Percentiles rank a stretch among this genome's conserved stretches.
Conservation (phyloP, 2,329 filamentous ascomycete genomes). For the Allantophomopsis cytisporea region DNA sequence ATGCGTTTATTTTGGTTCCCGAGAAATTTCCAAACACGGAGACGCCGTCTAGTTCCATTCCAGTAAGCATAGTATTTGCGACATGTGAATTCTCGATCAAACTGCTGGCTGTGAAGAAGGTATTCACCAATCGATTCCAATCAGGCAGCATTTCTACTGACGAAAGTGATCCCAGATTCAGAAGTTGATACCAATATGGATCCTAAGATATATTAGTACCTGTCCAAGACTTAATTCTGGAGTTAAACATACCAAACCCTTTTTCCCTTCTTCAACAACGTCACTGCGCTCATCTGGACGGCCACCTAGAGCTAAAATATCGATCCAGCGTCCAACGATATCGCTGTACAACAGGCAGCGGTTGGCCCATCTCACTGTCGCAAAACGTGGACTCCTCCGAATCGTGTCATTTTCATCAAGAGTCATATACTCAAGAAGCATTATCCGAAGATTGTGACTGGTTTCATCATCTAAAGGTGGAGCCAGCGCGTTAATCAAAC, state of each 20-base stretch:
- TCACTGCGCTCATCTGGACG: conserved; percentile 59
- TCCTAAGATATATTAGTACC: conserved; percentile 12
- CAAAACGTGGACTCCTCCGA: conserved; percentile 65
- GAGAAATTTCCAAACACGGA: conserved; percentile 22
- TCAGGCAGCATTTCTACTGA: conserved; percentile 28
- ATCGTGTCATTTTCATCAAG: conserved; percentile 32
- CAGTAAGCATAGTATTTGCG: conserved; percentile 18
- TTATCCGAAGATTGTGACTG: conserved; percentile 19
- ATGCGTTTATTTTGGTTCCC: conserved; percentile 35
- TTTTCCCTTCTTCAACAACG: conserved; percentile 77
- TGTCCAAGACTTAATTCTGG: conserved; percentile 19
- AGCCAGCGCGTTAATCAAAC: conserved; percentile 47
- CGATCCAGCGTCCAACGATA: conserved; percentile 71
- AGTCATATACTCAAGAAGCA: conserved; percentile 58
- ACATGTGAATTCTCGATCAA: conserved; percentile 14
- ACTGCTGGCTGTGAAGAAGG: conserved; percentile 31
- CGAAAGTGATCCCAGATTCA: conserved; percentile 36
- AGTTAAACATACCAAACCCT: conserved; percentile 63
- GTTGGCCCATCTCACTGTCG: conserved; percentile 81
- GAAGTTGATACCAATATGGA: conserved; percentile 55
- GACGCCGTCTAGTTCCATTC: conserved; percentile 25
- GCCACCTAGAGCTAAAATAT: conserved; percentile 67
- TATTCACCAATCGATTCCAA: conserved; percentile 34
- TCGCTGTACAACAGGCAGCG: conserved; percentile 72
- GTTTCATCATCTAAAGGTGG: conserved; percentile 20